phyloP scores from a whole-genome alignment of 2,329 filamentous ascomycete species.

The Scedosporium dehoogii region DNA sequence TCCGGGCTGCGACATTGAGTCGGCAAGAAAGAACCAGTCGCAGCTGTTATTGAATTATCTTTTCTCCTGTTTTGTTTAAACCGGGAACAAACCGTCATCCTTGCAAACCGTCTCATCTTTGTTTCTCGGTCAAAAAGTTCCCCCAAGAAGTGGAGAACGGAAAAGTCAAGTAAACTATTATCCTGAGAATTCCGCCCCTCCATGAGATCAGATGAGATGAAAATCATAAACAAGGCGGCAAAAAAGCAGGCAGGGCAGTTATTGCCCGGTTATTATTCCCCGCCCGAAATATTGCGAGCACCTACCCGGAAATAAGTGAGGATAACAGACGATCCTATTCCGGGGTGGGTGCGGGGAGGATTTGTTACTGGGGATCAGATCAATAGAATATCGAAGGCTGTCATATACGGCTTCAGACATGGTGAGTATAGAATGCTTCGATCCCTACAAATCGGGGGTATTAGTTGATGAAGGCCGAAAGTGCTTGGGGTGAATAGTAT shows the following conservation, averaged over 20 bases:
- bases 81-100: background rate
- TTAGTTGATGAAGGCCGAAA: too few species aligned
- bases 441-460: too few species aligned
- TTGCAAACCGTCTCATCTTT: background rate
- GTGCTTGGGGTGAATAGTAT: too few species aligned
- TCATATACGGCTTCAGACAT: too few species aligned
- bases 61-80: background rate
- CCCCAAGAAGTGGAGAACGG: too few species aligned
- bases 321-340: background rate
- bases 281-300: background rate
- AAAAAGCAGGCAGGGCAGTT: background rate
- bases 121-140: background rate
- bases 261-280: background rate
- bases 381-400: too few species aligned
- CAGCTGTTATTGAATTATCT: background rate
- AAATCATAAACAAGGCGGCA: background rate
- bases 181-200: background rate
- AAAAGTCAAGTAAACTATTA: too few species aligned
- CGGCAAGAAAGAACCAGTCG: background rate
- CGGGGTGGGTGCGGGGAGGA: background rate
- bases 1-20: background rate
- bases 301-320: background rate
- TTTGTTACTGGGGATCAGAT: background rate
- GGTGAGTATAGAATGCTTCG: too few species aligned
- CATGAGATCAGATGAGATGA: background rate